phyloP scores from a whole-genome alignment of 2,329 filamentous ascomycete species.

The Aureobasidium subglaciale region DNA sequence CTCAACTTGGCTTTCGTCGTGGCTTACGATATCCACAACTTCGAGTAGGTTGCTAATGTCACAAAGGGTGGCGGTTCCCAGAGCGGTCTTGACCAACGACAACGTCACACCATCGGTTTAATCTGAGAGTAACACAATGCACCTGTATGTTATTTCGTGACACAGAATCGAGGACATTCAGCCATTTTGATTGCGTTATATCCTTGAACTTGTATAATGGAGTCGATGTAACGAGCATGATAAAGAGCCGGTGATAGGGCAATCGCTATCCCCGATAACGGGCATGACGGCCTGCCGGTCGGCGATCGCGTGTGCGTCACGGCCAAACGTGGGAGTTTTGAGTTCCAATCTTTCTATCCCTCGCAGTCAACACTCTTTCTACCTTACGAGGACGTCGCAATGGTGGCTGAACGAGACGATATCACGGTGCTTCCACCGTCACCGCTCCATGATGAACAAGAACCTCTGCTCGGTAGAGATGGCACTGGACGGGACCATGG shows the following conservation, averaged over 20 bases:
- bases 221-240: background rate
- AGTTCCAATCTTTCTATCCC: background rate
- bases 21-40: no score
- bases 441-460: constrained; percentile 17
- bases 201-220: no score
- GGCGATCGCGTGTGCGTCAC: background rate
- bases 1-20: no score
- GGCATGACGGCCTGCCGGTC: background rate
- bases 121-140: no score
- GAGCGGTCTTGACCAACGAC: no score
- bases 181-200: no score
- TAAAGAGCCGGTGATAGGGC: background rate
- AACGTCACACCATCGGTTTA: no score
- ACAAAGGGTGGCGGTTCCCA: no score
- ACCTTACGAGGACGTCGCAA: background rate
- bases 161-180: no score
- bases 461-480: constrained; percentile 16
- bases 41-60: no score
- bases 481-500: constrained; percentile 16
- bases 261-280: background rate
- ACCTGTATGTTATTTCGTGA: no score
- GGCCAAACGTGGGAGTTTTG: background rate
- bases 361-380: background rate
- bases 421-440: constrained; percentile 12
- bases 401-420: background rate